A percentile compares a stretch with the other conserved stretches of the same genome.
Conservation (phyloP, 2,329 filamentous ascomycete species). For the Aspergillus floridensis region DNA sequence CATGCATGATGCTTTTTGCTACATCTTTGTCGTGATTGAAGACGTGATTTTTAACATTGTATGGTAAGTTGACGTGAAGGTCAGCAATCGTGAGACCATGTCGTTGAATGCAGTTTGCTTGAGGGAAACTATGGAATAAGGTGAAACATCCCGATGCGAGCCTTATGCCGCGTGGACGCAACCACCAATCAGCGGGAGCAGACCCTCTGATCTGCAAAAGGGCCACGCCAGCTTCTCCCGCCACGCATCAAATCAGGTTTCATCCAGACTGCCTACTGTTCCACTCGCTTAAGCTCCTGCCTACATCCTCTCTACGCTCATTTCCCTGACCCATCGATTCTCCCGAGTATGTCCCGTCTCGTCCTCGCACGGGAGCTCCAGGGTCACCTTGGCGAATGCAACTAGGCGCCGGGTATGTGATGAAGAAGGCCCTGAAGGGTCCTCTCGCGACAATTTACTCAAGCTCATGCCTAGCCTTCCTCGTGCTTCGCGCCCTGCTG, state of each 20-base stretch:
- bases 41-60: no score
- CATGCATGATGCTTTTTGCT: no score
- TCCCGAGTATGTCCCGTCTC: neutral
- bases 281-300: neutral
- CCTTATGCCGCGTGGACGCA: neutral
- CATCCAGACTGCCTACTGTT: neutral
- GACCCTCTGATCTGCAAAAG: neutral
- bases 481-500: neutral
- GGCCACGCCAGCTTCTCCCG: conserved; percentile 5
- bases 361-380: neutral
- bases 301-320: neutral
- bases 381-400: neutral
- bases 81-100: no score
- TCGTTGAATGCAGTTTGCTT: neutral
- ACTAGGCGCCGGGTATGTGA: neutral
- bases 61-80: no score
- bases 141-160: conserved; percentile 6
- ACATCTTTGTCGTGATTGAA: no score
- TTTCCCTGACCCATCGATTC: neutral
- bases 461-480: neutral
- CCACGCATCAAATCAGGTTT: neutral
- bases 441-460: neutral
- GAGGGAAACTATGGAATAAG: neutral
- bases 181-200: neutral
- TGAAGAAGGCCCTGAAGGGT: neutral